phyloP scores from a whole-genome alignment of 805 yeast species.

The Kluyveromyces dobzhanskii region DNA sequence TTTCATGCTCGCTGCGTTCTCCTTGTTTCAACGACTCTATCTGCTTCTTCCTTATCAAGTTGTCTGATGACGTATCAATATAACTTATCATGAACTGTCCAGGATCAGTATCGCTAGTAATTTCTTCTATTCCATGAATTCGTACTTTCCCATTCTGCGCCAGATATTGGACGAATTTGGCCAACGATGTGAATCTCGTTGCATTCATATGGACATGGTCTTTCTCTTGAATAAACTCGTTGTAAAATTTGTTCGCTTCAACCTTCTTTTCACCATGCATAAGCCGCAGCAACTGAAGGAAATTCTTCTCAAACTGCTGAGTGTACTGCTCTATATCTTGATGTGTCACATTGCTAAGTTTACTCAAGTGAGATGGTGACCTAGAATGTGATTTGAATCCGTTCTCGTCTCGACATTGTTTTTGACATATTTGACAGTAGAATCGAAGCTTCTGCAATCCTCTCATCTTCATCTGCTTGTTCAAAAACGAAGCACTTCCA shows the following conservation, averaged over 20 bases:
- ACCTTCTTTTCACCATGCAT: conserved; percentile 77
- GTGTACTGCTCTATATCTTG: conserved; percentile 53
- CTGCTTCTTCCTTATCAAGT: conserved; percentile 34
- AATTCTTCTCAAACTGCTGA: conserved; percentile 50
- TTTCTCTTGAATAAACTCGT: conserved; percentile 75
- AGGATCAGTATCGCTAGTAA: conserved; percentile 23
- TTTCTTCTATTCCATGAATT: conserved; percentile 37
- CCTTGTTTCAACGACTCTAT: conserved; percentile 30
- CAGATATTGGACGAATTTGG: conserved; percentile 57
- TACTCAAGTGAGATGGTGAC: conserved; percentile 68
- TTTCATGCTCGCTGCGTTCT: conserved; percentile 39
- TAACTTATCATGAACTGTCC: conserved; percentile 41
- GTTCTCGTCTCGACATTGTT: conserved; percentile 93
- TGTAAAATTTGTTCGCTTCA: conserved; percentile 80
- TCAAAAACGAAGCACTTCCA: conserved; percentile 60
- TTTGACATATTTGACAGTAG: conserved; percentile 87
- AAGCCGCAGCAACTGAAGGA: conserved; percentile 49
- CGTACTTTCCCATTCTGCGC: conserved; percentile 47
- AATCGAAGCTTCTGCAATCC: conserved; percentile 81
- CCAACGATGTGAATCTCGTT: conserved; percentile 67
- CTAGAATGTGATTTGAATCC: conserved; percentile 88
- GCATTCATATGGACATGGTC: conserved; percentile 89
- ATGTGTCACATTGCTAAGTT: conserved; percentile 41
- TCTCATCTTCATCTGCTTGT: conserved; percentile 68
- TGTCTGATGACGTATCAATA: conserved; percentile 47